A percentile compares a stretch with the other conserved stretches of the same genome.
These are phyloP conservation scores for Boletus subparvulus DNA, from an alignment of 768 basidiomycete species.

Conservation along the genomic window DNA sequence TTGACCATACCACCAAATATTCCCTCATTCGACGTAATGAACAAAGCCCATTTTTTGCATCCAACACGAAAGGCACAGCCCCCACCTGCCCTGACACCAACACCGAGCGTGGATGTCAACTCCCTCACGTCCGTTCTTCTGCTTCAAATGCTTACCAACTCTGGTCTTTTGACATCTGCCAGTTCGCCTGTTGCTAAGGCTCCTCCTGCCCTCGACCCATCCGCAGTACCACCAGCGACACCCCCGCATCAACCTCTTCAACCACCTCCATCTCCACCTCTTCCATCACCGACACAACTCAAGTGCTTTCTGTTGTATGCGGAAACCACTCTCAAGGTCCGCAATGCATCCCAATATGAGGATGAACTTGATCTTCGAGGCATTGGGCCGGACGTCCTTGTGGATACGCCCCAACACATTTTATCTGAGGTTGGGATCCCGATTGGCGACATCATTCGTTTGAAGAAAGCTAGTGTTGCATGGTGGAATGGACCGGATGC, in stretches of 20 bases:
- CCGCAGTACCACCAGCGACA: too few relatives aligned
- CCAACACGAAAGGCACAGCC: not conserved
- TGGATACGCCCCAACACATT: too few relatives aligned
- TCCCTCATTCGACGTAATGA: not conserved
- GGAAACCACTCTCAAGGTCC: not conserved
- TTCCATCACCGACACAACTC: slow-evolving; percentile 1
- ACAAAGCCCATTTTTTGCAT: slow-evolving; percentile 1
- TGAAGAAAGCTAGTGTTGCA: not conserved
- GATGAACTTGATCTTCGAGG: not conserved
- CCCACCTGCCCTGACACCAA: not conserved
- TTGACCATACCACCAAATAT: slow-evolving; percentile 1
- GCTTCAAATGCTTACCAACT: slow-evolving; percentile 1
- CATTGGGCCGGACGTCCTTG: not conserved
- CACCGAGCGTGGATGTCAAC: not conserved
- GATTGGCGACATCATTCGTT: not conserved
- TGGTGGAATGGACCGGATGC: too few relatives aligned
- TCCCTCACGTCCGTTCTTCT: slow-evolving; percentile 3
- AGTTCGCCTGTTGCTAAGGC: too few relatives aligned
- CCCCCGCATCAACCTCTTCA: not conserved
- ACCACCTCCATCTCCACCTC: not conserved
- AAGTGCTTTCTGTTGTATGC: not conserved
- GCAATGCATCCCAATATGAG: not conserved
- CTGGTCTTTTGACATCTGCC: not conserved
- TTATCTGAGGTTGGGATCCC: not conserved
- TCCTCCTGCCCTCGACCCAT: too few relatives aligned